These are phyloP conservation scores for Alternaria alternata DNA, from an alignment of 2,329 filamentous ascomycete genomes.

Conservation along the genomic window DNA sequence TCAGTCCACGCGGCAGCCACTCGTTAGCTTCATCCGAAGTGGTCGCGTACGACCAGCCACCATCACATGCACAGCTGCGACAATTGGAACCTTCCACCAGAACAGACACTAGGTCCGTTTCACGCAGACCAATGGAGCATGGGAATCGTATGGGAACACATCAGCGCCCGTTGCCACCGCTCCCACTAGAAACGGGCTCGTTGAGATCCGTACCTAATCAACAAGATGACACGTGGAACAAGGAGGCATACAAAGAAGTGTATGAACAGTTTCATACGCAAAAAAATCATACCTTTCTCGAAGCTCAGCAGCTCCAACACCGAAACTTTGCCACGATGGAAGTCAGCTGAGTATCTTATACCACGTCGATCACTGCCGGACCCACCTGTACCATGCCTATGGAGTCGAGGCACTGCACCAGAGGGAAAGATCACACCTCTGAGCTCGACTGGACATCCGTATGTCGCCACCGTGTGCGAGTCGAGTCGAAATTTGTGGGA, in stretches of 20 bases:
- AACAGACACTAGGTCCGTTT: not conserved
- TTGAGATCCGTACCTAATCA: not conserved
- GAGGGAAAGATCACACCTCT: not conserved
- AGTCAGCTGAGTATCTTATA: not conserved
- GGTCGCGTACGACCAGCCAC: slow-evolving; percentile 22
- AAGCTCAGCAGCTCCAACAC: not conserved
- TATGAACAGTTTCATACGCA: not conserved
- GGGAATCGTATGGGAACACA: not conserved
- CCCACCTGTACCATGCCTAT: not conserved
- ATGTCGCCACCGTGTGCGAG: not conserved
- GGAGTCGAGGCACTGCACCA: not conserved
- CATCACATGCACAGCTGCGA: slow-evolving; percentile 27
- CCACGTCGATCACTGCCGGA: not conserved
- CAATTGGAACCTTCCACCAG: slow-evolving; percentile 5
- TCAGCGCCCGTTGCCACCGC: slow-evolving; percentile 21
- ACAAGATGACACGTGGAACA: not conserved
- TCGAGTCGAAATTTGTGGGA: not conserved
- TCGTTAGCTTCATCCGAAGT: slow-evolving; percentile 7
- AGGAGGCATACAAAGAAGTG: not conserved
- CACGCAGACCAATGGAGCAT: slow-evolving; percentile 4
- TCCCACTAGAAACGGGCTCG: slow-evolving; percentile 17
- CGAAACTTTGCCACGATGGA: not conserved
- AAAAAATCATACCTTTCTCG: not conserved
- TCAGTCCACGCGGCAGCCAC: slow-evolving; percentile 24
- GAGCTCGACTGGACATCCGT: not conserved